phyloP scores from a whole-genome alignment of 768 basidiomycete genomes.

The Russula emetica region DNA sequence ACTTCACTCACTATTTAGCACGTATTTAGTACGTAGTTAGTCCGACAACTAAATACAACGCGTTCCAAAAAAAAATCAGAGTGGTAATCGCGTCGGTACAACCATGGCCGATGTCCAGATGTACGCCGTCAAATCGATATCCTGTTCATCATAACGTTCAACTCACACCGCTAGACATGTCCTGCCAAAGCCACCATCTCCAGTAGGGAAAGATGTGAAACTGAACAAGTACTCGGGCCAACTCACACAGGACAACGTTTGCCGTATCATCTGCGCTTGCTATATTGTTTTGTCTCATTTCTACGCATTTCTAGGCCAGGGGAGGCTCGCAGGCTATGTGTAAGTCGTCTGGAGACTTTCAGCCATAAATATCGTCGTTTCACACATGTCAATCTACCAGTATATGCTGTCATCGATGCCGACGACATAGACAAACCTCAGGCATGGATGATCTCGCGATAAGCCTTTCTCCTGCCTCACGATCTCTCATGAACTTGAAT shows the following conservation, averaged over 20 bases:
- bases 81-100: no score
- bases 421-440: constrained; percentile 84
- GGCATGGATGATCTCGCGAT: constrained; percentile 38
- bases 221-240: constrained; percentile 74
- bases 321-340: constrained; percentile 87
- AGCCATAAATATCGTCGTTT: not conserved
- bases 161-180: constrained; percentile 36
- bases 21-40: no score
- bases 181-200: constrained; percentile 37
- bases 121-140: constrained; percentile 3
- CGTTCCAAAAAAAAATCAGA: no score
- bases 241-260: constrained; percentile 73
- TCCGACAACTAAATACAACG: no score
- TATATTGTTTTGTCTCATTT: not conserved
- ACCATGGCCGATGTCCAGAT: constrained; percentile 26
- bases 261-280: constrained; percentile 10
- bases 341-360: constrained; percentile 38
- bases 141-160: not conserved
- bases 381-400: constrained; percentile 36
- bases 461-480: not conserved
- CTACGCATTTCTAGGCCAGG: constrained; percentile 39
- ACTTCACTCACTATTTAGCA: no score
- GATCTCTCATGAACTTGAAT: constrained; percentile 23
- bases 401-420: constrained; percentile 72
- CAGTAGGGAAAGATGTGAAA: constrained; percentile 38